Evolutionary conservation across 2,329 filamentous ascomycete genomes (phyloP).

Genomic region (Colletotrichum horii): DNA sequence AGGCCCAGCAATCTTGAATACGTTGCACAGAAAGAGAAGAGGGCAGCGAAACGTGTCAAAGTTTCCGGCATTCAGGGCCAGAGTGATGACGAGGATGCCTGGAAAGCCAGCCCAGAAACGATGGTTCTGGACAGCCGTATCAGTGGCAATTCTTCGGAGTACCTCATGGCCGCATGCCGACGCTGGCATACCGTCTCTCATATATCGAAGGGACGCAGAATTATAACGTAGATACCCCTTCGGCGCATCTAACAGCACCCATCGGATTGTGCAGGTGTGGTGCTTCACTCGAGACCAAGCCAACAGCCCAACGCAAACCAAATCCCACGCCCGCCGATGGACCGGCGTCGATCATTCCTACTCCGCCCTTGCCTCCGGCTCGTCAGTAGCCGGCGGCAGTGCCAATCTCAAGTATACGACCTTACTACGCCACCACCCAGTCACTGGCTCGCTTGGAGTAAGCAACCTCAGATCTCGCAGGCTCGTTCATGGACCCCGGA

Average conservation of each 20-base stretch:
- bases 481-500: background rate
- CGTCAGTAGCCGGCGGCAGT: background rate
- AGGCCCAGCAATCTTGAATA: background rate
- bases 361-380: background rate
- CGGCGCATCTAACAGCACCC: background rate
- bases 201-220: background rate
- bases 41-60: background rate
- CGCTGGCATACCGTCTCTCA: background rate
- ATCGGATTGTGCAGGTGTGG: background rate
- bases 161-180: background rate
- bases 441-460: background rate
- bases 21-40: background rate
- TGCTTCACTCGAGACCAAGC: background rate
- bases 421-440: background rate
- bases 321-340: background rate
- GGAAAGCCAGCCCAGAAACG: background rate
- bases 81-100: background rate
- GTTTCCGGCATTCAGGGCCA: background rate
- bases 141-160: background rate
- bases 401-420: no score
- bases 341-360: rapidly evolving
- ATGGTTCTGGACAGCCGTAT: background rate
- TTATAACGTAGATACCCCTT: background rate
- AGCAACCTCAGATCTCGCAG: background rate
- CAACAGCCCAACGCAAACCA: background rate